phyloP scores from a whole-genome alignment of 495 filamentous ascomycete species.

The Hypoxylon trugodes region DNA sequence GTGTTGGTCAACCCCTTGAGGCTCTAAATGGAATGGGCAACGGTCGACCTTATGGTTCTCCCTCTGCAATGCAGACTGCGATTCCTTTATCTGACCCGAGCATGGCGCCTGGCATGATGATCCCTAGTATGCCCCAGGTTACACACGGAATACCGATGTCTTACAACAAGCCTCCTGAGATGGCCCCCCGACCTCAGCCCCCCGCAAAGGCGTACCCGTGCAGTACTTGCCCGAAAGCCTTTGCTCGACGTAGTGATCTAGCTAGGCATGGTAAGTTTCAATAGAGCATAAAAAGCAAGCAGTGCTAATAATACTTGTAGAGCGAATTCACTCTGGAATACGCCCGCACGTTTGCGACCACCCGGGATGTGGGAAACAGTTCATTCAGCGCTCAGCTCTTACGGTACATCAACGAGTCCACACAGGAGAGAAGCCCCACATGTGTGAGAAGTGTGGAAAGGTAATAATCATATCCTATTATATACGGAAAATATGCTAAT shows the following conservation, averaged over 20 bases:
- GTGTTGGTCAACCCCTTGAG: conserved; percentile 56
- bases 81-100: conserved; percentile 58
- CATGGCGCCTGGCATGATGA: conserved; percentile 47
- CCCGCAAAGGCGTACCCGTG: conserved; percentile 85
- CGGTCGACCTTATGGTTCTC: conserved; percentile 41
- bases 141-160: conserved; percentile 47
- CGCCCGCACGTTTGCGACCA: conserved; percentile 93
- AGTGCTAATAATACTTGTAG: conserved; percentile 60
- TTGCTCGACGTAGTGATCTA: conserved; percentile 92
- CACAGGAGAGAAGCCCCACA: conserved; percentile 97
- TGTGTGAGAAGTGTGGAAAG: conserved; percentile 97
- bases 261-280: conserved; percentile 86
- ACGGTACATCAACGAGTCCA: conserved; percentile 96
- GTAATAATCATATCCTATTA: conserved; percentile 58
- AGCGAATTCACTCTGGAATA: conserved; percentile 93
- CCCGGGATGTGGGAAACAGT: conserved; percentile 90
- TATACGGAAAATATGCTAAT: conserved; percentile 24
- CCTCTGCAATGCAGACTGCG: conserved; percentile 56
- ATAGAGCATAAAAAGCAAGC: neutral
- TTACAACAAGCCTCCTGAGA: conserved; percentile 45
- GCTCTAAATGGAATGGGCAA: conserved; percentile 59
- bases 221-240: conserved; percentile 87
- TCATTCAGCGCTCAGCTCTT: conserved; percentile 96
- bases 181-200: conserved; percentile 44
- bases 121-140: conserved; percentile 43